These are phyloP conservation scores for Taxawa tesnikishii DNA, from an alignment of 2,329 filamentous ascomycete species.

Conservation along the genomic window DNA sequence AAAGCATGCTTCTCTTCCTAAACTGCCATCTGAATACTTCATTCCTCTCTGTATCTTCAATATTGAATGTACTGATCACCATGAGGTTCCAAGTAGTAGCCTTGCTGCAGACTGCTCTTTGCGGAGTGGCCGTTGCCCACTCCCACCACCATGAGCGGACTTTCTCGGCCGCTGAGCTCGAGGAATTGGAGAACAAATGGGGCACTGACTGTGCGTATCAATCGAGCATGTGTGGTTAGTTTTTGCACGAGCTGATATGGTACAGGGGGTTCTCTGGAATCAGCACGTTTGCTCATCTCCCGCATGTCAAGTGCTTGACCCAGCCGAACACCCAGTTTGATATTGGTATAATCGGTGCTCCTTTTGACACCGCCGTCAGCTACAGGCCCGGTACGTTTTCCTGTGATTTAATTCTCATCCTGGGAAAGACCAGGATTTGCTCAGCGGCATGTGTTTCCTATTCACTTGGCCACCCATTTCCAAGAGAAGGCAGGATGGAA, in stretches of 20 bases:
- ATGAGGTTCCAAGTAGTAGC: no score
- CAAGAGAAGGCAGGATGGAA: not conserved
- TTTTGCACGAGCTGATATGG: constrained; percentile 20
- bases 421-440: no score
- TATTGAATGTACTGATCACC: no score
- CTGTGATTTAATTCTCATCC: no score
- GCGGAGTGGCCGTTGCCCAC: not conserved
- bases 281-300: constrained; percentile 39
- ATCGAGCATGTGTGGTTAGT: no score
- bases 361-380: constrained; percentile 37
- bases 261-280: constrained; percentile 62
- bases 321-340: constrained; percentile 27
- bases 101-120: not conserved
- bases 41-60: no score
- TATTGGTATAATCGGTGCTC: constrained; percentile 36
- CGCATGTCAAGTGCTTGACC: constrained; percentile 35
- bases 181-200: constrained; percentile 10
- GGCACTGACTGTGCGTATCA: constrained; percentile 12
- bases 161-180: constrained; percentile 6
- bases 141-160: constrained; percentile 5
- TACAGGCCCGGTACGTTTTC: constrained; percentile 30
- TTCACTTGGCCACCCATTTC: not conserved
- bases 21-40: no score
- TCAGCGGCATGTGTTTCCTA: not conserved
- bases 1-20: no score